Base-by-base conservation (phyloP, 2,329 filamentous ascomycete species). In the Cladosporium oxysporum region DNA sequence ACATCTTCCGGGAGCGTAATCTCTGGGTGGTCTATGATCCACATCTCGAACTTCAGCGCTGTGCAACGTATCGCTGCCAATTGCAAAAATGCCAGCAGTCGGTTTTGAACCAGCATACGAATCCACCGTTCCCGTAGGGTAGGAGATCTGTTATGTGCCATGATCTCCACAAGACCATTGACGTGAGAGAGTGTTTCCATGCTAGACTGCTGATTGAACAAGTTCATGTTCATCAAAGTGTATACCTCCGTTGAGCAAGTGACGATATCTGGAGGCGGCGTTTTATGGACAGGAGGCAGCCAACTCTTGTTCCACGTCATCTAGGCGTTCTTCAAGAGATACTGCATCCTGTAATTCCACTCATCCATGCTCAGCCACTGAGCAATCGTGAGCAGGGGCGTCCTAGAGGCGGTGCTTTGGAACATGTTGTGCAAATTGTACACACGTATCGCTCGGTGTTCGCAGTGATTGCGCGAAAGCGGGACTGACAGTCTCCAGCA, bases 361-460 rank as follows among this genome's bases (percentile, higher is more conserved):
- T 47, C 41, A 5, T 47, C 41, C 41, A 10, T 47, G 41, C 41
- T 47, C 41, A 47, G 41, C 41, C 41, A 47, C 3, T 47, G 41
- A 47, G 41, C 41, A 10, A 47, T 47, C n/a, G 12, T 10, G 8
- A 8, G 41, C 7, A 47, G 41, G 5, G 41, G 41, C 18, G 41
- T 29, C 49, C 28, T 23, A 11, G 31, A 35, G 10, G 10, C 55
- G 14, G 14, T 6, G 21, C 11, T 21, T 8, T 58, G 55, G n/a
- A 35, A 41, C 55, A 58, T 58, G 55, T 58, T 58, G 31, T 37
- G 16, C 8, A 37, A 28, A 14, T 58, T 28, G 55, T 58, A 58
- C 11, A 37, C 5, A 21, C 23, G 29, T 33, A 33, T 28, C 1
- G 55, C 31, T 14, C 55, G 31, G 33, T 58, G 33, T 10, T 41